Conservation (phyloP, 31 red algal genomes). For the Odonthalia washingtoniensis region DNA sequence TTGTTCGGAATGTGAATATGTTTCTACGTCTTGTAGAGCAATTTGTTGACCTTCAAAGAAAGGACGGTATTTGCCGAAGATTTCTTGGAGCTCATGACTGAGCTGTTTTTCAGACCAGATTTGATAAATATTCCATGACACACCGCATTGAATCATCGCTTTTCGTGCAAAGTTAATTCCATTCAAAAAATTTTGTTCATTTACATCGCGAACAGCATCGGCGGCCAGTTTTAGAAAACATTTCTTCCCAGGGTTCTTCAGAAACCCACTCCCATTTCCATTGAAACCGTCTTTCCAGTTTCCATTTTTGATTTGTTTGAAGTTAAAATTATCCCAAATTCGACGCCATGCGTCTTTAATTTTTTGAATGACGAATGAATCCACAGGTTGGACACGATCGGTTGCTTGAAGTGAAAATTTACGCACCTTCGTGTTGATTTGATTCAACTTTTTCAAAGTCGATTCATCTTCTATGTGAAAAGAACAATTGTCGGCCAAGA, state of each 20-base stretch:
- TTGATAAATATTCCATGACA: background rate
- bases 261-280: no score
- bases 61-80: no score
- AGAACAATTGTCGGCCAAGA: background rate
- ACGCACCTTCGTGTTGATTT: constrained; percentile 8
- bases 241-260: constrained; percentile 3
- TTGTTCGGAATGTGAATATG: no score
- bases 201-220: background rate
- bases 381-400: constrained; percentile 12
- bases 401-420: background rate
- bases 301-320: no score
- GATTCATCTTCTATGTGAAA: background rate
- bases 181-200: background rate
- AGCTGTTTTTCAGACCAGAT: no score
- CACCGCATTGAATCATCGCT: background rate
- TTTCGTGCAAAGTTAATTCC: background rate
- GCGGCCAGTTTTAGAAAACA: background rate
- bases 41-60: no score
- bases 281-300: no score
- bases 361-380: constrained; percentile 24
- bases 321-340: constrained; percentile 26
- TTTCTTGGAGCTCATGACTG: background rate
- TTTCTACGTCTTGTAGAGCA: no score
- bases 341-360: constrained; percentile 19
- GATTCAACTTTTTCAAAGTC: no score